Evolutionary conservation across 148 eudicot species (phyloP).

Genomic region (Vaccinium corymbosum): DNA sequence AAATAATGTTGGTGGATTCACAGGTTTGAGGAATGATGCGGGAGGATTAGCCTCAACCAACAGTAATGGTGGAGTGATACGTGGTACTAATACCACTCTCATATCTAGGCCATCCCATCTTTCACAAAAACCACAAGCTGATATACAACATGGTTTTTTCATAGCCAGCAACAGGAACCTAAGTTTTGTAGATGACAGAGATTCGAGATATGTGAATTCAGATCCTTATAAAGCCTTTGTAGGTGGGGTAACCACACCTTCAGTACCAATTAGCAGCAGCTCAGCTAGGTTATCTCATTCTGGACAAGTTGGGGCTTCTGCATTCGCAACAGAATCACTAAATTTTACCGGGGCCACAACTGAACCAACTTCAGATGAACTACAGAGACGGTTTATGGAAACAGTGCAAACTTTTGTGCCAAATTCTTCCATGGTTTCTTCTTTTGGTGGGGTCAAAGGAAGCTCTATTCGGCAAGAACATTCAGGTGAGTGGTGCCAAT

Average conservation of each 20-base stretch:
- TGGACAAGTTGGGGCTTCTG: slow-evolving; percentile 14
- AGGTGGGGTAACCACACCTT: slow-evolving; percentile 14
- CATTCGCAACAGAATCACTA: slow-evolving; percentile 6
- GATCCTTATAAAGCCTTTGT: slow-evolving; percentile 12
- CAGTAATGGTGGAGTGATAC: slow-evolving; percentile 15
- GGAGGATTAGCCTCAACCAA: slow-evolving; percentile 8
- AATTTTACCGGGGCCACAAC: neutral
- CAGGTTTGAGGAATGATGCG: slow-evolving; percentile 6
- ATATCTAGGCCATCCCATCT: slow-evolving; percentile 17
- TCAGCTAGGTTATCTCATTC: slow-evolving; percentile 13
- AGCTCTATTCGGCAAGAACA: slow-evolving; percentile 16
- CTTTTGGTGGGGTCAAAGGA: slow-evolving; percentile 8
- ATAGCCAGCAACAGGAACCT: slow-evolving; percentile 2
- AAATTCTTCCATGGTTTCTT: slow-evolving; percentile 4
- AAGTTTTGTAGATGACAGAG: slow-evolving; percentile 1
- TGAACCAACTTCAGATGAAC: slow-evolving; percentile 16
- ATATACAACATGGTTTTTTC: neutral
- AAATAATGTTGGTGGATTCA: slow-evolving; percentile 16
- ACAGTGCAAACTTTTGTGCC: slow-evolving; percentile 15
- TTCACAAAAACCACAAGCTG: slow-evolving; percentile 20
- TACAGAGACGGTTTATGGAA: slow-evolving; percentile 7
- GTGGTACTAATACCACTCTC: slow-evolving; percentile 2
- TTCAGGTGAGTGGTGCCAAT: slow-evolving; percentile 23
- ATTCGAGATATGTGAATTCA: slow-evolving; percentile 12
- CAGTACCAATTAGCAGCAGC: slow-evolving; percentile 17